Percentiles rank a stretch among this genome's conserved stretches.
Evolutionary conservation across 75 land plant genomes (phyloP).

Genomic region (Azolla pinnata): DNA sequence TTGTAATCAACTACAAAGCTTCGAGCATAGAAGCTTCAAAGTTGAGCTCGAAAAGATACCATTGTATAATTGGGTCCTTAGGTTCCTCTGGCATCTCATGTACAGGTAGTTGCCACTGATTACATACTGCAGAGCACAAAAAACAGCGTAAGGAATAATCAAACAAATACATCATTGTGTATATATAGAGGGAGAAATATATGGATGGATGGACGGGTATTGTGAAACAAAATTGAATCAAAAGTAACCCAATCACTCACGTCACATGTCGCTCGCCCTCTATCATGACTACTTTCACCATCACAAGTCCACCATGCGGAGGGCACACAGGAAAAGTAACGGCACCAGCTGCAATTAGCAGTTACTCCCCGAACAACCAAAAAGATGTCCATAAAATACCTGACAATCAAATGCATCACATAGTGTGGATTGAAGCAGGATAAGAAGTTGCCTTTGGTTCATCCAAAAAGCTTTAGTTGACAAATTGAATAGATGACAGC

Average conservation of each 20-base stretch:
- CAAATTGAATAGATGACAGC: background rate
- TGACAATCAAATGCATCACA: constrained; percentile 8
- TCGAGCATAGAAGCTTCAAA: background rate
- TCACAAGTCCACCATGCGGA: constrained; percentile 71
- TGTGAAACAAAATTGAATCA: no score
- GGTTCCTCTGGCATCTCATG: constrained; percentile 4
- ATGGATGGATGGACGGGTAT: no score
- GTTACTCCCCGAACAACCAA: constrained; percentile 53
- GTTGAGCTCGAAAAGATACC: background rate
- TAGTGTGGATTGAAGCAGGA: background rate
- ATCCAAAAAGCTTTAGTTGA: background rate
- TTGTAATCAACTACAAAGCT: constrained; percentile 5
- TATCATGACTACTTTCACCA: background rate
- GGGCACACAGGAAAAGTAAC: constrained; percentile 75
- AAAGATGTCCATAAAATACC: constrained; percentile 47
- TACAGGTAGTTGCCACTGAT: constrained; percentile 4
- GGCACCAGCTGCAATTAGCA: constrained; percentile 87
- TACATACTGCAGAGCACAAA: background rate
- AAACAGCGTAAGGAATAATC: background rate
- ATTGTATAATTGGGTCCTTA: constrained; percentile 6
- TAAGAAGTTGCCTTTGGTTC: background rate
- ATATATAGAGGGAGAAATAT: no score
- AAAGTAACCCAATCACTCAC: no score
- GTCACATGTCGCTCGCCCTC: background rate
- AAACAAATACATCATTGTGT: background rate